Base-by-base conservation (phyloP, 2,329 filamentous ascomycete species). In the Talaromyces sp. region DNA sequence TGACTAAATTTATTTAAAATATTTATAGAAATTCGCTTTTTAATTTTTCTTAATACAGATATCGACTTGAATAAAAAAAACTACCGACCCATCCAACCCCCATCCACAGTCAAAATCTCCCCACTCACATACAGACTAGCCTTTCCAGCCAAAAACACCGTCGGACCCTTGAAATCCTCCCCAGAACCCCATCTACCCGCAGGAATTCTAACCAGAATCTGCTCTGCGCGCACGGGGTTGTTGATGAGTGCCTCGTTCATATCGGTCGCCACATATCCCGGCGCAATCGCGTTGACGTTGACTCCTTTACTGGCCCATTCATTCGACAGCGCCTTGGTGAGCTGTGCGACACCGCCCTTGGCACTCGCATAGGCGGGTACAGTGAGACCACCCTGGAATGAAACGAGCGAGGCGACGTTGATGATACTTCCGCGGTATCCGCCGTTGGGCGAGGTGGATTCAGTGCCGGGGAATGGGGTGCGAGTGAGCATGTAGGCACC, bases 81-180 rank as follows among this genome's bases (percentile, higher is more conserved):
- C 77, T 94, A 96, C 81, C 91, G 82, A 1, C 90, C 92, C 92
- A 96, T 96, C 92, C 91, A 96, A 10, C 92, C 92, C 6, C 92
- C 92, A 76, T 96, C 93, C 52, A 96, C 90, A 33, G 90, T 88
- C 67, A 96, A 72, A 7, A 92, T 81, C 76, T 96, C 90, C 0
- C 92, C 92, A 66, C 85, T 91, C 50, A 96, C 88, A 78, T 96
- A 96, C 10, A 81, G 85, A 72, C 89, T 91, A 23, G 88, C 89
- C 72, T 79, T 83, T 69, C 89, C 89, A 1, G 90, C 90, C 65
- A 96, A 77, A 70, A 86, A 96, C 30, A 96, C 88, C 0, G 89
- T 83, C 0, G 85, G 87, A 0, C 92, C 92, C 80, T 93, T 93
- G 74, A 96, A 96, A 69, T 97, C 93, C 27, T 96, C 91, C 0